Percentiles rank a stretch among this genome's conserved stretches.
These are phyloP conservation scores for Ceratocystiopsis brevicomis DNA, from an alignment of 2,329 filamentous ascomycete species.

Conservation along the genomic window DNA sequence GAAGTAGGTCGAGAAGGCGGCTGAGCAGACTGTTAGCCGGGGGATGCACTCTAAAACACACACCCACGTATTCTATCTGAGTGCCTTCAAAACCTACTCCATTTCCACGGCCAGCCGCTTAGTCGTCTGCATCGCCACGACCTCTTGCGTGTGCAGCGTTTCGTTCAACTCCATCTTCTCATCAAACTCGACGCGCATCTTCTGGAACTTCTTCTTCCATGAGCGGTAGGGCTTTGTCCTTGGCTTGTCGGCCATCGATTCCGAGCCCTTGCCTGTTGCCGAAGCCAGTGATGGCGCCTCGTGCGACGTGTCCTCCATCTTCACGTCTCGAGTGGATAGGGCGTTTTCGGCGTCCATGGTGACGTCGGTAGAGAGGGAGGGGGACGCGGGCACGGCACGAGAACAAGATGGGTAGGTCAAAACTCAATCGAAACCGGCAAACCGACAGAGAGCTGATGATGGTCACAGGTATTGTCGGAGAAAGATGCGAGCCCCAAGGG, in stretches of 20 bases:
- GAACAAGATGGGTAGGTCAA: too few relatives aligned
- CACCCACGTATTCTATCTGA: neutral
- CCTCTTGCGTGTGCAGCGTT: conserved; percentile 61
- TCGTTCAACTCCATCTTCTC: conserved; percentile 65
- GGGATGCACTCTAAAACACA: neutral
- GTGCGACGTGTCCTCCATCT: conserved; percentile 20
- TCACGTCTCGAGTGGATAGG: conserved; percentile 16
- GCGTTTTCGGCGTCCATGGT: conserved; percentile 15
- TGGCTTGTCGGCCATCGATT: neutral
- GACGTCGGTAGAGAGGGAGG: neutral
- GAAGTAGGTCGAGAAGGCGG: conserved; percentile 69
- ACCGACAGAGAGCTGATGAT: neutral
- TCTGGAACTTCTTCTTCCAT: conserved; percentile 87
- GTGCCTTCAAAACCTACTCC: conserved; percentile 41
- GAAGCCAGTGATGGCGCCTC: neutral
- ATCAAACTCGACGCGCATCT: conserved; percentile 68
- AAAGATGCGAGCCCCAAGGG: too few relatives aligned
- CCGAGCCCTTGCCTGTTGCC: too few relatives aligned
- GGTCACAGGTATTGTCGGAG: too few relatives aligned
- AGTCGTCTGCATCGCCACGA: conserved; percentile 60
- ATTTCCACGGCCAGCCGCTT: conserved; percentile 79
- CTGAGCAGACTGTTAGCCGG: conserved; percentile 25
- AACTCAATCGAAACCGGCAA: neutral
- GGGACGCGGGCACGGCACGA: too few relatives aligned
- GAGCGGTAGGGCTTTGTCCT: conserved; percentile 34